Base-by-base conservation (phyloP, 2,329 filamentous ascomycete genomes). In the Aspergillus udagawae region DNA sequence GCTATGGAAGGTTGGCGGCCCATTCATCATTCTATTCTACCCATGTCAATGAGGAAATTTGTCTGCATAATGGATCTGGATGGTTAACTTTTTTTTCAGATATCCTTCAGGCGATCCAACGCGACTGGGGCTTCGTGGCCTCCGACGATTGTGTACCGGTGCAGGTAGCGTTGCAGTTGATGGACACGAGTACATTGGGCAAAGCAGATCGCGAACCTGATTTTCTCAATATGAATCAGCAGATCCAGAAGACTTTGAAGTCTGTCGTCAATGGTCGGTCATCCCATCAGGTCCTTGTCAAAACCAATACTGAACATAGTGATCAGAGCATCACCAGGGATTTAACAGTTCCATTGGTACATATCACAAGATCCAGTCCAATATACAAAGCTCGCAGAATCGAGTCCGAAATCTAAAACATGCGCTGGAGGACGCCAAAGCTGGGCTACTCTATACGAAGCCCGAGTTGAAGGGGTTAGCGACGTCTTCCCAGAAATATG, bases 291-390 rank as follows among this genome's bases (percentile, higher is more conserved):
- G 20, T 10, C n/a, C 14, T 10, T 3, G 20, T 25, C 32, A 17
- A 17, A 3, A 8, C 28, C 5, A 14, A 50, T 53, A 38, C 58
- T 68, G 53, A 67, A 51, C 12, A 51, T 23, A 23, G 41, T 57
- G 53, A 28, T 20, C 57, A 82, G 93, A 99, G 77, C 93, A 99
- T 71, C 93, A 99, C 70, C 94, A 99, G 74, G 95, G 94, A 49
- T 99, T 99, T 82, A 99, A 97, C 77, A 96, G 91, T 74, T 97
- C 93, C 52, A 97, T 99, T 62, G 94, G 93, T 73, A 97, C 93
- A 21, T 99, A 97, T 71, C 95, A 99, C 80, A 97, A 96, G 75
- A 99, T 99, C 60, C 94, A 99, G 74, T 86, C 87, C 53, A 96
- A 91, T 75, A 94, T 99, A 63, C 90, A 93, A 67, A 82, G 85